Conservation (phyloP, 768 basidiomycete species). For the Termitomyces sp. region DNA sequence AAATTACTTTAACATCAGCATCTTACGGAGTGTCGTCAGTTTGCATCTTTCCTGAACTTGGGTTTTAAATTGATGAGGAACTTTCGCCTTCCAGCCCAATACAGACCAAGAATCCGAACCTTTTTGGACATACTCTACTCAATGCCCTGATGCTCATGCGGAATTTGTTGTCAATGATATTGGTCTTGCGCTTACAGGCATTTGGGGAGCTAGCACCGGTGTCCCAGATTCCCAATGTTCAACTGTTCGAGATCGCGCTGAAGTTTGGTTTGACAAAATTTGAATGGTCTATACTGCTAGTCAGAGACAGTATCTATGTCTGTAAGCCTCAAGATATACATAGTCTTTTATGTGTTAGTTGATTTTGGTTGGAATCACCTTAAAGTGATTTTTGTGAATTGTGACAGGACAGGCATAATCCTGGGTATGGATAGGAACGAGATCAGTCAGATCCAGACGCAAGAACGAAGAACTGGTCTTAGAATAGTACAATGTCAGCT, state of each 20-base stretch:
- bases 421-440: too few species aligned
- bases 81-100: conserved; percentile 10
- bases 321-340: not conserved
- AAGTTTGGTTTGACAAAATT: conserved; percentile 19
- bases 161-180: conserved; percentile 12
- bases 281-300: not conserved
- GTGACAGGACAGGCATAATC: too few species aligned
- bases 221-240: conserved; percentile 12
- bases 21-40: conserved; percentile 15
- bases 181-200: conserved; percentile 12
- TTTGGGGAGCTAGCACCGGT: conserved; percentile 18
- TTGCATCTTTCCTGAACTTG: not conserved
- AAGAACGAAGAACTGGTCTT: too few species aligned
- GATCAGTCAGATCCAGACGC: too few species aligned
- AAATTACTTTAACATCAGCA: conserved; percentile 16
- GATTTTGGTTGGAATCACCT: too few species aligned
- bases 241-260: conserved; percentile 17
- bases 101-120: conserved; percentile 12
- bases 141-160: not conserved
- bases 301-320: not conserved
- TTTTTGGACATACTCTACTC: conserved; percentile 12
- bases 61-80: not conserved
- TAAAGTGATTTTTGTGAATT: too few species aligned
- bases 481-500: too few species aligned
- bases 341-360: not conserved